Base-by-base conservation (phyloP, 495 filamentous ascomycete genomes). In the Aspergillus nidulans region DNA sequence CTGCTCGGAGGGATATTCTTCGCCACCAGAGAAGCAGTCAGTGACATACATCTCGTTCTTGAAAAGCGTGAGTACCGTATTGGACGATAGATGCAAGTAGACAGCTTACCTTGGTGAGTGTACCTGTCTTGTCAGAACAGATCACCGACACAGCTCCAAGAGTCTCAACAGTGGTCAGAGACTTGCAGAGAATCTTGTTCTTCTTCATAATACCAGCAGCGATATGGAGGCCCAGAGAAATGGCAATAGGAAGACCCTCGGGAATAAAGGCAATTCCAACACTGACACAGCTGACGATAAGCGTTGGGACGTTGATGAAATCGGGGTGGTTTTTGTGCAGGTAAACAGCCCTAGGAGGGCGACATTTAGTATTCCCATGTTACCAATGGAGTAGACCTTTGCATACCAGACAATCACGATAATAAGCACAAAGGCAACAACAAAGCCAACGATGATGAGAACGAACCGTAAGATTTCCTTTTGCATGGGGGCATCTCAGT, bases 121-220 rank as follows among this genome's bases (percentile, higher is more conserved):
- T 88, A 10, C 85, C 85, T 0, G 85, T 88, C 66, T 87, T 89
- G 60, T 88, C 85, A 1, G 79, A 85, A 64, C 84, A 87, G 41
- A 87, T 84, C 15, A 86, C 80, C 1, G 77, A 80, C 1, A 89
- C 85, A 9, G 82, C 74, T 1, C 86, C 86, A 0, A 88, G 73
- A 0, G 85, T 87, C 67, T 89, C 87, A 1, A 89, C 85, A 0
- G 83, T 86, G 63, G 82, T 81, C 51, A 88, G 68, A 0, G 79
- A 81, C 60, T 87, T 87, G 75, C 81, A 84, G 3, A 88, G 69
- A 30, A 87, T 76, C 48, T 84, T 83, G 62, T 84, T 79, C 54
- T 80, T 77, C 58, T 73, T 73, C 83, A 88, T 85, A 21, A 81
- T 67, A 25, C 78, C 80, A 0, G 85, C 85, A 5, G 71, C 74